Conservation (phyloP, 768 basidiomycete genomes). For the Fistulinella prunicolor region DNA sequence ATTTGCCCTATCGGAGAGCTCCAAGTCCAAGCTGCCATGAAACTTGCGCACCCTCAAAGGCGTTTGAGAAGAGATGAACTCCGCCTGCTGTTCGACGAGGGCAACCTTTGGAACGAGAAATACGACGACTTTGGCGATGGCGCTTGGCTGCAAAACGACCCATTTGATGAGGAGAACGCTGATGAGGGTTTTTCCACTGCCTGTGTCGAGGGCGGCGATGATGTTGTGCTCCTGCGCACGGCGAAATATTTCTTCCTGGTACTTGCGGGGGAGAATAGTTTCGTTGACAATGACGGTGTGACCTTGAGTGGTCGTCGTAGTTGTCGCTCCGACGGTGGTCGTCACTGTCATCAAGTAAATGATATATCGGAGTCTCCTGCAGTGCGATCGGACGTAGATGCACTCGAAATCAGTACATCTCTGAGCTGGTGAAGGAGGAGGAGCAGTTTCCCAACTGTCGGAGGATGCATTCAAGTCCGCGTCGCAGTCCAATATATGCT, state of each 20-base stretch:
- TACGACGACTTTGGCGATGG: constrained; percentile 58
- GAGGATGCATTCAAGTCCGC: constrained; percentile 28
- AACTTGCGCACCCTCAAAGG: constrained; percentile 65
- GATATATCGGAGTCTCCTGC: constrained; percentile 13
- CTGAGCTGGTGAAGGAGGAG: constrained; percentile 4
- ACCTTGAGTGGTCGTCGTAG: constrained; percentile 24
- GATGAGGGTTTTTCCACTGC: constrained; percentile 61
- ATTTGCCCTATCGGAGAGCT: constrained; percentile 59
- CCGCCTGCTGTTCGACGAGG: constrained; percentile 79
- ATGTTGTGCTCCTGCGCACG: constrained; percentile 51
- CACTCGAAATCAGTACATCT: constrained; percentile 24
- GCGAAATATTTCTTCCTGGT: constrained; percentile 55
- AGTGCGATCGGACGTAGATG: constrained; percentile 7
- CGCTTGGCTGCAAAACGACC: constrained; percentile 52
- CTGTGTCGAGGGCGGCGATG: constrained; percentile 58
- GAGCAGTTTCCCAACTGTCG: constrained; percentile 9
- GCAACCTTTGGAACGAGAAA: constrained; percentile 86
- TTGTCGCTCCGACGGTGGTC: constrained; percentile 13
- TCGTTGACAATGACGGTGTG: constrained; percentile 33
- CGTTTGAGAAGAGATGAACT: constrained; percentile 62
- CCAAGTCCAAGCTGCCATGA: constrained; percentile 68
- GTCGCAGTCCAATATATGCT: constrained; percentile 8
- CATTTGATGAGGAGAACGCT: constrained; percentile 70
- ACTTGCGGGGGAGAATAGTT: constrained; percentile 45
- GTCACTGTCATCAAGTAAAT: constrained; percentile 26